Conservation (phyloP, 2,329 filamentous ascomycete species). For the Talaromyces piceae region DNA sequence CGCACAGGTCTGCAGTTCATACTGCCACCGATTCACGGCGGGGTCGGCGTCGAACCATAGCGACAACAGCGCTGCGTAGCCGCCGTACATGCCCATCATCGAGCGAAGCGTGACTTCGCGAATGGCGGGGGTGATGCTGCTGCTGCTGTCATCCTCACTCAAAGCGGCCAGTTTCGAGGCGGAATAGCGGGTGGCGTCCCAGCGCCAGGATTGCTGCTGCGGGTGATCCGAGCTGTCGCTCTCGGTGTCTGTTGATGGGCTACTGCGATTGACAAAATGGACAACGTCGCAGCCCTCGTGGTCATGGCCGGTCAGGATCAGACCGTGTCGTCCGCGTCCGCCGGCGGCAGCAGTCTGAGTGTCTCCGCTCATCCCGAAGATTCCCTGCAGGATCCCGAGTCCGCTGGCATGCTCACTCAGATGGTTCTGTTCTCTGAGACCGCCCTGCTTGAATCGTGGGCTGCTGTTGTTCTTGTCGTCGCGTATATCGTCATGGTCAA, state of each 20-base stretch:
- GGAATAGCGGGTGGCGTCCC: slow-evolving; percentile 30
- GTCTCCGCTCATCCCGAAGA: slow-evolving; percentile 70
- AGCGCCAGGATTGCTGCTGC: slow-evolving; percentile 24
- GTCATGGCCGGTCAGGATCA: slow-evolving; percentile 89
- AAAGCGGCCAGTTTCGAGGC: background rate
- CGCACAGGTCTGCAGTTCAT: slow-evolving; percentile 70
- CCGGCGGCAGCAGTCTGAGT: slow-evolving; percentile 44
- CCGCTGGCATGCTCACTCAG: slow-evolving; percentile 63
- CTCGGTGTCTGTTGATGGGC: background rate
- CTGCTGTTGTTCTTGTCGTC: slow-evolving; percentile 43
- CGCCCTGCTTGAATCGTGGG: slow-evolving; percentile 31
- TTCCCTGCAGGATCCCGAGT: slow-evolving; percentile 69
- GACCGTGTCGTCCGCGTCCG: slow-evolving; percentile 62
- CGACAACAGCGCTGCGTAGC: slow-evolving; percentile 80
- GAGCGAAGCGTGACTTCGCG: slow-evolving; percentile 89
- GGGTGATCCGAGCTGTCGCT: background rate
- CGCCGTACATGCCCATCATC: slow-evolving; percentile 97
- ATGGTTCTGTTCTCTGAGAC: slow-evolving; percentile 81
- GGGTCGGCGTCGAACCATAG: slow-evolving; percentile 72
- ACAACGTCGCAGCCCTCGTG: slow-evolving; percentile 88
- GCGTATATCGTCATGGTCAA: slow-evolving; percentile 52
- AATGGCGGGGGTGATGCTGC: slow-evolving; percentile 45
- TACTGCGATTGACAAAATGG: slow-evolving; percentile 65
- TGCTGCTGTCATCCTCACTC: slow-evolving; percentile 1
- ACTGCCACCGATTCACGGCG: slow-evolving; percentile 63